Evolutionary conservation across 768 basidiomycete species (phyloP).

Genomic region (Strobilomyces echinocephalus): DNA sequence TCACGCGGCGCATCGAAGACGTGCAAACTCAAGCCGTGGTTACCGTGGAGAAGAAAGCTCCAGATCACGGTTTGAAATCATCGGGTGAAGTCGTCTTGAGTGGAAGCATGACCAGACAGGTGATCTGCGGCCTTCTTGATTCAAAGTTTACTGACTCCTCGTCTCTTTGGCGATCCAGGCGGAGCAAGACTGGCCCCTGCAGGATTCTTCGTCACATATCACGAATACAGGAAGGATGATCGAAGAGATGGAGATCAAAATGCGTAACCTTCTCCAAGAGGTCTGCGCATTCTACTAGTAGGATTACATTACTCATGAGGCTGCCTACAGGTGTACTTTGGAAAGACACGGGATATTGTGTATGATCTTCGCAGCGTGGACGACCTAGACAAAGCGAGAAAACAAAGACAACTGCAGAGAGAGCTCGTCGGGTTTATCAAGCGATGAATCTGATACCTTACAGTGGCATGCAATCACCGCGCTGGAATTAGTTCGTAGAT

Average conservation of each 20-base stretch:
- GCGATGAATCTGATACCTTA: conserved; percentile 38
- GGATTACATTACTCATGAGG: conserved; percentile 7
- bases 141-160: conserved; percentile 7
- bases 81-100: conserved; percentile 81
- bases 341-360: conserved; percentile 93
- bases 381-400: conserved; percentile 75
- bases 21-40: conserved; percentile 8
- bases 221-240: conserved; percentile 93
- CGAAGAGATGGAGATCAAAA: conserved; percentile 99
- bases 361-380: conserved; percentile 86
- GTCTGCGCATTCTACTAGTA: conserved; percentile 32
- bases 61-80: conserved; percentile 48
- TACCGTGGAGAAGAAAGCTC: conserved; percentile 33
- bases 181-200: conserved; percentile 82
- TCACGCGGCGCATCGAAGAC: conserved; percentile 45
- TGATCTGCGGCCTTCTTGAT: conserved; percentile 34
- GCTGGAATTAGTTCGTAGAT: neutral
- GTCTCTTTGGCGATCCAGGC: conserved; percentile 41
- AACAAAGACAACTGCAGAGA: conserved; percentile 82
- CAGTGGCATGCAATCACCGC: neutral
- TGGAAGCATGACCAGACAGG: conserved; percentile 97
- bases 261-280: conserved; percentile 92
- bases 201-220: conserved; percentile 80
- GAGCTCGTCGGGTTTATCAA: conserved; percentile 87
- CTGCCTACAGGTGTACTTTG: conserved; percentile 76